Conservation (phyloP, 108 stramenopile species). For the Cyclotella sp. region DNA sequence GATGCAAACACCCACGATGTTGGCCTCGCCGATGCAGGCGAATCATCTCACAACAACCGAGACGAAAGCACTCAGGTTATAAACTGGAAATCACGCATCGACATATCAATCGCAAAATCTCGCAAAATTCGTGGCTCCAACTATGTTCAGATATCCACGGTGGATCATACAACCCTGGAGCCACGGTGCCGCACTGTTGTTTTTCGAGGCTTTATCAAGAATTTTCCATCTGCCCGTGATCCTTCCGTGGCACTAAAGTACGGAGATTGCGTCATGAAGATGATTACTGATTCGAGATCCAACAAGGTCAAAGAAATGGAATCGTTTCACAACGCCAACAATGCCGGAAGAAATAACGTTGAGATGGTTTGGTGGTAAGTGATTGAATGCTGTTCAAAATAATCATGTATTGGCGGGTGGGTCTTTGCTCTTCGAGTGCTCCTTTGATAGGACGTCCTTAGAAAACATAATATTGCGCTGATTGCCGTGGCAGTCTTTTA, state of each 20-base stretch:
- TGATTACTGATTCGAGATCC: conserved; percentile 84
- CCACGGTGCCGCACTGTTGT: conserved; percentile 86
- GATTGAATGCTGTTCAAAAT: neutral
- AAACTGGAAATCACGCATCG: conserved; percentile 68
- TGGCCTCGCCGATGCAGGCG: neutral
- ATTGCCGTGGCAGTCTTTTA: neutral
- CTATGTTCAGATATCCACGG: conserved; percentile 88
- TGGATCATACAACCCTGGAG: conserved; percentile 57
- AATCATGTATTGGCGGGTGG: no score
- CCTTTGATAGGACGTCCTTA: no score
- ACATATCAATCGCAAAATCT: conserved; percentile 74
- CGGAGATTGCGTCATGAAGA: conserved; percentile 63
- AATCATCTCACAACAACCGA: neutral
- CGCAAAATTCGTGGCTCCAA: conserved; percentile 89
- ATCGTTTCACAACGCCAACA: conserved; percentile 18
- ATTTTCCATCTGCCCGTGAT: conserved; percentile 8
- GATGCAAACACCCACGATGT: neutral
- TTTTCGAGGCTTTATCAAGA: conserved; percentile 53
- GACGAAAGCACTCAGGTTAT: neutral
- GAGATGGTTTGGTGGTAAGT: conserved; percentile 88
- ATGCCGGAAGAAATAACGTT: conserved; percentile 28
- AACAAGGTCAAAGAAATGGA: conserved; percentile 61
- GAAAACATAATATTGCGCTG: no score
- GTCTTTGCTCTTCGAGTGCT: no score
- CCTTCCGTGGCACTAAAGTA: conserved; percentile 4